phyloP scores from a whole-genome alignment of 1,139 yeast genomes.

The Magnusiomyces ingens region DNA sequence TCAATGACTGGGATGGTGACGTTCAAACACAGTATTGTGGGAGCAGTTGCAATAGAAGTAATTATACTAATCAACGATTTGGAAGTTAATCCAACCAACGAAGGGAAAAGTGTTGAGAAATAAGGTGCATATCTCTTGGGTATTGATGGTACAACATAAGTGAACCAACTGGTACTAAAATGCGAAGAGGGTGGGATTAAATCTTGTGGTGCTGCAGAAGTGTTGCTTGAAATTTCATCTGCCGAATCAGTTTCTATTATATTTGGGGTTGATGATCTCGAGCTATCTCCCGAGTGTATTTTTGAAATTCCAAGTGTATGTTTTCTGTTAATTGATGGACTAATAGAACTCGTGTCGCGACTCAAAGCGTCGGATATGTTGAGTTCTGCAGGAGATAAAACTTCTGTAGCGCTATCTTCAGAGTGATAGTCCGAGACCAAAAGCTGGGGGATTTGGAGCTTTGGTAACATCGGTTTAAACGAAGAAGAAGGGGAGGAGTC shows the following conservation, averaged over 20 bases:
- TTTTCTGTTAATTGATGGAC: no score
- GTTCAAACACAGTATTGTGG: conserved; percentile 41
- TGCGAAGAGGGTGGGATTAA: neutral
- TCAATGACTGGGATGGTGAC: conserved; percentile 46
- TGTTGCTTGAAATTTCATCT: neutral
- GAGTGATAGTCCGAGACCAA: conserved; percentile 15
- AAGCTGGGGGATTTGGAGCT: conserved; percentile 15
- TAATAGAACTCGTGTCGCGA: no score
- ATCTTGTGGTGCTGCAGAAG: neutral
- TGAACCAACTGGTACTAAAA: neutral
- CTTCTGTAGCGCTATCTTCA: no score
- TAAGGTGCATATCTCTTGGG: neutral
- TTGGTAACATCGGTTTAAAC: neutral
- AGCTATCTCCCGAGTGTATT: neutral
- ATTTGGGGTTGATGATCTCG: neutral
- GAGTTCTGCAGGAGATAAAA: no score
- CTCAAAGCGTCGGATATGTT: no score
- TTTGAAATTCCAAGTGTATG: neutral
- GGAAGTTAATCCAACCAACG: conserved; percentile 20
- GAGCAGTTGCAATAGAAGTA: conserved; percentile 37
- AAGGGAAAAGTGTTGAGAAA: conserved; percentile 24
- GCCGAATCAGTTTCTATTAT: neutral
- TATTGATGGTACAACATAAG: neutral
- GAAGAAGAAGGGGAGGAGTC: no score
- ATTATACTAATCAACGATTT: conserved; percentile 25